These are phyloP conservation scores for Porodaedalea pini DNA, from an alignment of 1,284 basidiomycete genomes.

Conservation along the genomic window DNA sequence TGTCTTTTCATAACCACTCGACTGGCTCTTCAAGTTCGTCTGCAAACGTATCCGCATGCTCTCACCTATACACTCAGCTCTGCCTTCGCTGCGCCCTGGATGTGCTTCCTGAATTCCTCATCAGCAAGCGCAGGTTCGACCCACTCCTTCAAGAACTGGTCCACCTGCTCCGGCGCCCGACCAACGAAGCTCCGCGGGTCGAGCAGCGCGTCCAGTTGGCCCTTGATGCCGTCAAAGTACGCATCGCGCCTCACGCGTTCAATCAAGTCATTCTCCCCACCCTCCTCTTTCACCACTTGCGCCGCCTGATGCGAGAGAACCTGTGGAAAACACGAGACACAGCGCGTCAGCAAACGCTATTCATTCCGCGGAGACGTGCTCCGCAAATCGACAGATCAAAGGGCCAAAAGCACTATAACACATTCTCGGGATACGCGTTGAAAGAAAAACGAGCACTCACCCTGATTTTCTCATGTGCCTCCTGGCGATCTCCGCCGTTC, in stretches of 20 bases:
- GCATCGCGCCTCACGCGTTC: constrained; percentile 71
- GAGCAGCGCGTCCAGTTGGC: constrained; percentile 63
- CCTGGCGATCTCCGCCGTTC: constrained; percentile 91
- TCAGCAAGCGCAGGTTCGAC: constrained; percentile 82
- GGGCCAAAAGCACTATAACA: background rate
- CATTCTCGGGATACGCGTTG: background rate
- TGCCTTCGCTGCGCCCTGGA: constrained; percentile 33
- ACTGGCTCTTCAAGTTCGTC: background rate
- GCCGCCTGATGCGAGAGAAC: constrained; percentile 95
- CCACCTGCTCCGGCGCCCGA: constrained; percentile 91
- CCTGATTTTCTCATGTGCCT: constrained; percentile 94
- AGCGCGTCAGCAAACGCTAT: background rate
- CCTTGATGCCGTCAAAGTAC: constrained; percentile 63
- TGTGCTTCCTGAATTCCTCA: constrained; percentile 58
- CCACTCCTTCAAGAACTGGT: constrained; percentile 84
- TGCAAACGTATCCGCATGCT: background rate
- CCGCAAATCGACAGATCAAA: background rate
- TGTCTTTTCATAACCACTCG: background rate
- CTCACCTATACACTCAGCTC: constrained; percentile 25
- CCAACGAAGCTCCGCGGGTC: constrained; percentile 87
- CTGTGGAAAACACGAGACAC: constrained; percentile 34
- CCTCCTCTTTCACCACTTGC: constrained; percentile 92
- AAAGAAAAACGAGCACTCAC: constrained; percentile 40
- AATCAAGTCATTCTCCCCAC: constrained; percentile 95
- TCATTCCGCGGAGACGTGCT: background rate